These are phyloP conservation scores for Babesia sp. DNA, from an alignment of 169 alveolate species.

Conservation along the genomic window DNA sequence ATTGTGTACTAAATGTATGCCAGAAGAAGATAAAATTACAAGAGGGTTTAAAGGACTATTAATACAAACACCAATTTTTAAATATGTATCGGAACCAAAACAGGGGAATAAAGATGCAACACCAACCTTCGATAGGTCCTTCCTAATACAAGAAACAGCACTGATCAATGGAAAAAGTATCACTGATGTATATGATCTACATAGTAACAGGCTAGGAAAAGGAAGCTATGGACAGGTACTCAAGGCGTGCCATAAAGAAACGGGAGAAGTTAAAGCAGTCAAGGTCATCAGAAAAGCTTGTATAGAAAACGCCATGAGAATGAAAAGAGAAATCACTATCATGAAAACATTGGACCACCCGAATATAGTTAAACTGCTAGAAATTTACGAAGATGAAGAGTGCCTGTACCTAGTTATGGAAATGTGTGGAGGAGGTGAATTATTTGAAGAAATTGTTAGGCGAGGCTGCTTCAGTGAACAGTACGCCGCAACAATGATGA, in stretches of 20 bases:
- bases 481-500: slow-evolving; percentile 88
- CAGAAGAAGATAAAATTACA: slow-evolving; percentile 51
- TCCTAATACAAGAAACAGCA: slow-evolving; percentile 70
- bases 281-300: slow-evolving; percentile 83
- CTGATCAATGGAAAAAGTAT: slow-evolving; percentile 73
- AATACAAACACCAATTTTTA: slow-evolving; percentile 39
- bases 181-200: slow-evolving; percentile 81
- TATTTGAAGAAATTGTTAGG: slow-evolving; percentile 92
- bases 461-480: slow-evolving; percentile 87
- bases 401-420: slow-evolving; percentile 91
- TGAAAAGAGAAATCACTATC: slow-evolving; percentile 85
- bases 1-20: slow-evolving; percentile 70
- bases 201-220: slow-evolving; percentile 81
- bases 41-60: slow-evolving; percentile 64
- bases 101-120: slow-evolving; percentile 12
- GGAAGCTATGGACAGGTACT: slow-evolving; percentile 89
- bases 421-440: slow-evolving; percentile 94
- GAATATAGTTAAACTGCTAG: slow-evolving; percentile 86
- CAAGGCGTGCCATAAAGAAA: slow-evolving; percentile 83
- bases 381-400: slow-evolving; percentile 89
- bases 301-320: slow-evolving; percentile 84
- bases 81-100: slow-evolving; percentile 10
- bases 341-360: slow-evolving; percentile 91
- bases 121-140: slow-evolving; percentile 74
- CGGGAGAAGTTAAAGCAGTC: slow-evolving; percentile 85